These are phyloP conservation scores for Myriangium duriaei DNA, from an alignment of 2,329 filamentous ascomycete genomes.

Conservation along the genomic window DNA sequence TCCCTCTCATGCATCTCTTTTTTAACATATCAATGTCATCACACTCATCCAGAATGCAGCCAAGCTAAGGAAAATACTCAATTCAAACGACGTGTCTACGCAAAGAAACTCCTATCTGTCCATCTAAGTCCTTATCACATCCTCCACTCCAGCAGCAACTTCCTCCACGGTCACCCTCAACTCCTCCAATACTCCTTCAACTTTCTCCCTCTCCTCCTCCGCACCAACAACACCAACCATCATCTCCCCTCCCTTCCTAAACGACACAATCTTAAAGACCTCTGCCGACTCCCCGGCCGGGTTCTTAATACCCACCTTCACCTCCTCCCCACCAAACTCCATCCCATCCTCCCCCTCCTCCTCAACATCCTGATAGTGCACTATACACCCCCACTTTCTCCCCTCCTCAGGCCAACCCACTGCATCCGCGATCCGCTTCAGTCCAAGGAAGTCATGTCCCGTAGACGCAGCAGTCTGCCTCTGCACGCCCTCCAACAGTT, in stretches of 20 bases:
- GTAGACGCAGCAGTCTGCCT: slow-evolving; percentile 23
- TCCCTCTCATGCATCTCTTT: too few species aligned
- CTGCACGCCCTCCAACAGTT: slow-evolving; percentile 25
- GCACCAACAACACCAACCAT: slow-evolving; percentile 50
- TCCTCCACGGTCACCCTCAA: slow-evolving; percentile 34
- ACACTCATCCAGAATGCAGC: too few species aligned
- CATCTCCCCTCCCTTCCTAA: slow-evolving; percentile 39
- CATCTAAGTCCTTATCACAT: too few species aligned
- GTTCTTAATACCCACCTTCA: slow-evolving; percentile 24
- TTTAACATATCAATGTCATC: too few species aligned
- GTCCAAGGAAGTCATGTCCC: slow-evolving; percentile 25
- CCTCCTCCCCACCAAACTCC: slow-evolving; percentile 24
- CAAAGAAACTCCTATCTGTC: too few species aligned
- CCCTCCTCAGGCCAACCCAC: slow-evolving; percentile 20
- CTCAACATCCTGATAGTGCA: slow-evolving; percentile 25
- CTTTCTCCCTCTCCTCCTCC: slow-evolving; percentile 34
- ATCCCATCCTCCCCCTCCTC: slow-evolving; percentile 46
- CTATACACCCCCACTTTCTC: slow-evolving; percentile 26
- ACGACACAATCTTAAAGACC: slow-evolving; percentile 52
- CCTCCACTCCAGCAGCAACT: slow-evolving; percentile 27
- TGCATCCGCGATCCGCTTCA: slow-evolving; percentile 25
- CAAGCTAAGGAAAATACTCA: too few species aligned
- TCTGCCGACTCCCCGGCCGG: slow-evolving; percentile 45
- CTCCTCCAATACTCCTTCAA: slow-evolving; percentile 33
- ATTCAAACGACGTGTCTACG: too few species aligned